A percentile compares a stretch with the other conserved stretches of the same genome.
phyloP scores from a whole-genome alignment of 2,329 filamentous ascomycete species.

The Cladosporium sp. region DNA sequence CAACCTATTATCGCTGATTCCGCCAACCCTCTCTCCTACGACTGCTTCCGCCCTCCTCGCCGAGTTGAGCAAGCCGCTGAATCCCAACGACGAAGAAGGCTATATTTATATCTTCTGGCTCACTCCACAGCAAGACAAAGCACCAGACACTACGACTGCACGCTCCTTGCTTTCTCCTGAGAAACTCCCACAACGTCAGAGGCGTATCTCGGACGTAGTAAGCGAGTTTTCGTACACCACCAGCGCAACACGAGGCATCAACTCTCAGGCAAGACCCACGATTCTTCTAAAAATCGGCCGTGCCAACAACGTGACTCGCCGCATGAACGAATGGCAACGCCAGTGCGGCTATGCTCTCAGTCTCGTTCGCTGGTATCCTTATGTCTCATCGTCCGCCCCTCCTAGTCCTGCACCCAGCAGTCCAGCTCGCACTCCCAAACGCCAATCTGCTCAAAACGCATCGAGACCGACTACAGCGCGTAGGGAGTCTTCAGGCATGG shows the following conservation, averaged over 20 bases:
- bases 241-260: neutral
- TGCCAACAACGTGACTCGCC: constrained; percentile 80
- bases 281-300: constrained; percentile 68
- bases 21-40: constrained; percentile 64
- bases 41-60: constrained; percentile 70
- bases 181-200: constrained; percentile 23
- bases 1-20: constrained; percentile 67
- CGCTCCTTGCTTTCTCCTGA: constrained; percentile 36
- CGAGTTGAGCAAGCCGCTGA: constrained; percentile 76
- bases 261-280: constrained; percentile 51
- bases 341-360: constrained; percentile 91
- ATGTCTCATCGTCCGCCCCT: constrained; percentile 51
- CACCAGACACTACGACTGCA: constrained; percentile 50
- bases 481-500: constrained; percentile 27
- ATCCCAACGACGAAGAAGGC: constrained; percentile 73
- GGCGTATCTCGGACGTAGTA: constrained; percentile 39
- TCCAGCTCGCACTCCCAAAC: constrained; percentile 6
- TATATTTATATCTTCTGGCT: constrained; percentile 99
- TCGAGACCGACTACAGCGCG: constrained; percentile 25
- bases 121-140: constrained; percentile 63
- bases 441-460: constrained; percentile 31
- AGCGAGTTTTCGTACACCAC: constrained; percentile 36
- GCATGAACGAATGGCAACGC: constrained; percentile 88
- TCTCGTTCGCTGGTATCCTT: constrained; percentile 89
- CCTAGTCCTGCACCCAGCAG: constrained; percentile 19